These are phyloP conservation scores for Heterobasidion annosum DNA, from an alignment of 1,284 basidiomycete species.

Conservation along the genomic window DNA sequence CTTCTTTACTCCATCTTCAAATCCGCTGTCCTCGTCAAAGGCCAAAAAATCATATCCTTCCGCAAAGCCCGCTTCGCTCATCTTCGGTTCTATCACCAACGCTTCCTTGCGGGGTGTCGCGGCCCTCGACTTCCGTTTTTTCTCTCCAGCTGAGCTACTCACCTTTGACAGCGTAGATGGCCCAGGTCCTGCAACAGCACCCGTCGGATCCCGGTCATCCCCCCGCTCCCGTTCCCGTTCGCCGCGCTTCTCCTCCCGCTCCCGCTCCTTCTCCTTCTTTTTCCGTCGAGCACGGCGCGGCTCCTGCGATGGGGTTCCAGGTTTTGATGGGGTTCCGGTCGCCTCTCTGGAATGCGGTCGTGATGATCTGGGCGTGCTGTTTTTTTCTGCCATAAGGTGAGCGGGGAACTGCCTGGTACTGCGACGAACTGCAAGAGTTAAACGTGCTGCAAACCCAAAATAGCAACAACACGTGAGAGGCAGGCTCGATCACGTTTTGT, in stretches of 20 bases:
- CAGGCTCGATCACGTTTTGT: too few relatives aligned
- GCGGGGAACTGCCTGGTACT: neutral
- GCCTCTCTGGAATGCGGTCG: neutral
- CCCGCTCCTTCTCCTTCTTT: neutral
- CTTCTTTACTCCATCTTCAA: neutral
- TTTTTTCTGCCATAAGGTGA: neutral
- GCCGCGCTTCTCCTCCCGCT: neutral
- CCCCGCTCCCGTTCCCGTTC: neutral
- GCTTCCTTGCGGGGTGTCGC: neutral
- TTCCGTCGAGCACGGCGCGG: neutral
- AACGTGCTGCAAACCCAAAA: neutral
- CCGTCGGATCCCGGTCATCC: neutral
- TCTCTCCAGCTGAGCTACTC: neutral
- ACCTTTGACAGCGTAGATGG: too few relatives aligned
- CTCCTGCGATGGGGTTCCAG: neutral
- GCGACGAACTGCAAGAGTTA: too few relatives aligned
- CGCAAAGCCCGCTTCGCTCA: neutral
- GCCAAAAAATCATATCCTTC: neutral
- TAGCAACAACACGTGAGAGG: neutral
- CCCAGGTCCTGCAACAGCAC: neutral
- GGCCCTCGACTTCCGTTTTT: neutral
- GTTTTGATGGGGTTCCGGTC: neutral
- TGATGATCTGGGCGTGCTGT: neutral
- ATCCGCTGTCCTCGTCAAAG: neutral
- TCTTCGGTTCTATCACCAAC: neutral